Percentiles rank a stretch among this genome's conserved stretches.
Conservation (phyloP, 2,329 filamentous ascomycete genomes). For the Atkinsonella hypoxylon region DNA sequence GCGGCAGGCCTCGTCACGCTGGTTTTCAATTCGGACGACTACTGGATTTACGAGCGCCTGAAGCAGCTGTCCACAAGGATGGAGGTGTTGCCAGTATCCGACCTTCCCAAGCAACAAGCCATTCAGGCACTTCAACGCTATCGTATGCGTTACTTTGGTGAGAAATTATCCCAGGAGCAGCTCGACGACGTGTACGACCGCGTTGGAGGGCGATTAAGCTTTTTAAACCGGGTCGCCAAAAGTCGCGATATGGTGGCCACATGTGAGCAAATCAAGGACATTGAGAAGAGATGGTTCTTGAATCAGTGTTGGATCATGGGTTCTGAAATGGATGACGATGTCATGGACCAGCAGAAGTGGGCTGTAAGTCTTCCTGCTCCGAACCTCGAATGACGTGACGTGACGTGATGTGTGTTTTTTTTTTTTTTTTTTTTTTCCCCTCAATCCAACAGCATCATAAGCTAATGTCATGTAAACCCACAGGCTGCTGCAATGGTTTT, state of each 20-base stretch:
- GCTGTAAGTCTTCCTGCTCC: constrained; percentile 40
- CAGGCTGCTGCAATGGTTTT: constrained; percentile 87
- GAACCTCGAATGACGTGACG: no score
- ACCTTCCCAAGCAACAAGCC: constrained; percentile 69
- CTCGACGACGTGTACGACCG: constrained; percentile 73
- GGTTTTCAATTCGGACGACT: constrained; percentile 94
- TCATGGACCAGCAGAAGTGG: constrained; percentile 97
- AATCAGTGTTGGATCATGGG: constrained; percentile 68
- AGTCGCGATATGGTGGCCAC: constrained; percentile 66
- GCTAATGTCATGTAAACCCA: background rate
- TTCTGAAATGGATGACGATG: constrained; percentile 79
- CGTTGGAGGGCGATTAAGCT: constrained; percentile 80
- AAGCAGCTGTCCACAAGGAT: constrained; percentile 89
- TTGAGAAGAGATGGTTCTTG: constrained; percentile 65
- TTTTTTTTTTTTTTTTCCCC: background rate
- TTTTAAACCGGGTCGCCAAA: constrained; percentile 83
- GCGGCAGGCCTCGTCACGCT: constrained; percentile 81
- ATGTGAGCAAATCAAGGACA: constrained; percentile 60
- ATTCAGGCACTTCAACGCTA: constrained; percentile 68
- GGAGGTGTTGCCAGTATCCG: constrained; percentile 79
- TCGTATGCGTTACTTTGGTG: constrained; percentile 63
- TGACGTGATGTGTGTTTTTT: background rate
- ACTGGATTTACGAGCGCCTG: constrained; percentile 93
- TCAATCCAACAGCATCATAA: no score
- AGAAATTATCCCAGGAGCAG: constrained; percentile 40